phyloP scores from a whole-genome alignment of 1,139 yeast genomes.

The Pichia sp. region DNA sequence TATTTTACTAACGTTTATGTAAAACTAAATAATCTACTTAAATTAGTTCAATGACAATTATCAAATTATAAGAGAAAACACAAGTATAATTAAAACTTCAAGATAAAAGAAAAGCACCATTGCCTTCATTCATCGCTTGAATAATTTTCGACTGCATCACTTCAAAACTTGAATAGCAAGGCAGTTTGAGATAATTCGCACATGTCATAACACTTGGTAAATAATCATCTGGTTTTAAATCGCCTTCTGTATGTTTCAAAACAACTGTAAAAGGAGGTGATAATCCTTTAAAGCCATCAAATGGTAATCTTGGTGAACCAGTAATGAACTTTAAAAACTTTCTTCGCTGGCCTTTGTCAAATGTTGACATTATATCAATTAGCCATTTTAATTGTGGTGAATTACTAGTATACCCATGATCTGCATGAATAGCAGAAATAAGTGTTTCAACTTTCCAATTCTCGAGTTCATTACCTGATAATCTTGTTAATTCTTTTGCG shows the following conservation, averaged over 20 bases:
- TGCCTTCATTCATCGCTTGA: constrained; percentile 81
- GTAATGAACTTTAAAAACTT: constrained; percentile 81
- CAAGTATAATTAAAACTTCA: background rate
- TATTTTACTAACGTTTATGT: too few species aligned
- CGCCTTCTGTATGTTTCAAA: constrained; percentile 66
- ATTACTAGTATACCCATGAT: constrained; percentile 81
- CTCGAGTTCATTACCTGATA: constrained; percentile 73
- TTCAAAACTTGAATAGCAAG: constrained; percentile 62
- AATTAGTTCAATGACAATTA: too few species aligned
- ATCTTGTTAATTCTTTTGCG: constrained; percentile 60
- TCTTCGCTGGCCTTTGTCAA: constrained; percentile 52
- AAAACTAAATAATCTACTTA: too few species aligned
- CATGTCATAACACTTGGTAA: constrained; percentile 98
- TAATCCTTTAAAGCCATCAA: constrained; percentile 86
- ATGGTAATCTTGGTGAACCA: constrained; percentile 88
- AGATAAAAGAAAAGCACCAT: constrained; percentile 62
- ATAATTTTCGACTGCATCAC: constrained; percentile 52
- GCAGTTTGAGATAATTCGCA: constrained; percentile 87
- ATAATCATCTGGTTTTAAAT: constrained; percentile 66
- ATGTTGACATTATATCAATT: constrained; percentile 52
- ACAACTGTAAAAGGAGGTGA: constrained; percentile 86
- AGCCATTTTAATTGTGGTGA: constrained; percentile 58
- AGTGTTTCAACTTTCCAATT: constrained; percentile 79
- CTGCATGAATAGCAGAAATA: constrained; percentile 61
- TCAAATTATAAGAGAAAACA: too few species aligned